Base-by-base conservation (phyloP, 345 rosid species). In the Acer saccharum region DNA sequence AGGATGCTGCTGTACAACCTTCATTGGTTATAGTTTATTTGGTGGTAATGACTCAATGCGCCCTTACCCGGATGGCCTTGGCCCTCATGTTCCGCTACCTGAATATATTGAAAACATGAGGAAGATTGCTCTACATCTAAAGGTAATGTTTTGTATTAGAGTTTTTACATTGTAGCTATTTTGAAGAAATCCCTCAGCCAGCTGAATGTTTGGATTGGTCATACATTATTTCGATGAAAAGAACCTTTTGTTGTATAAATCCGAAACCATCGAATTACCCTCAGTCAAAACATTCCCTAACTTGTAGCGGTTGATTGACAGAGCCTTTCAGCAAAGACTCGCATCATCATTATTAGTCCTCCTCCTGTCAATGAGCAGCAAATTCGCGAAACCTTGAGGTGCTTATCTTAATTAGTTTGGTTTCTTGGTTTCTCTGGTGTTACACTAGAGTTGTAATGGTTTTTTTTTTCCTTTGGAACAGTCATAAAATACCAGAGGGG, bases 11-110 rank as follows among this genome's bases (percentile, higher is more conserved):
- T 10, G 73, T 78, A 54, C 98, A 93, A 76, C 99, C 99, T 62
- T 83, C 94, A 6, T 80, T 95, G 86, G 96, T 95, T 77, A 89
- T 95, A 54, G 95, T 95, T 35, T 95, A 95, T 83, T 95, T 43
- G 98, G 99, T 69, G 99, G 99, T 61, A 95, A 95, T 60, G 99
- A 95, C 81, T 93, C 99, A 25, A 74, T 74, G 87, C 82, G 65
- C 39, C 89, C 96, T 76, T 84, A 85, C 71, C 84, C 96, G 23
- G 85, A 88, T 69, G 94, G 92, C 46, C 74, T 84, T 2, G 95
- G 97, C 25, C 86, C 96, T 74, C 98, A 94, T 82, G 99, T 95
- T n/a, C 99, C 97, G 14, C 84, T 95, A 29, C 82, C 91, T 2
- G 97, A 92, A 76, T 94, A 87, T 65, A 25, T 78, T 0, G 90